A percentile compares a stretch with the other conserved stretches of the same genome.
phyloP scores from a whole-genome alignment of 441 rosid species.

The Populus tomentosa region DNA sequence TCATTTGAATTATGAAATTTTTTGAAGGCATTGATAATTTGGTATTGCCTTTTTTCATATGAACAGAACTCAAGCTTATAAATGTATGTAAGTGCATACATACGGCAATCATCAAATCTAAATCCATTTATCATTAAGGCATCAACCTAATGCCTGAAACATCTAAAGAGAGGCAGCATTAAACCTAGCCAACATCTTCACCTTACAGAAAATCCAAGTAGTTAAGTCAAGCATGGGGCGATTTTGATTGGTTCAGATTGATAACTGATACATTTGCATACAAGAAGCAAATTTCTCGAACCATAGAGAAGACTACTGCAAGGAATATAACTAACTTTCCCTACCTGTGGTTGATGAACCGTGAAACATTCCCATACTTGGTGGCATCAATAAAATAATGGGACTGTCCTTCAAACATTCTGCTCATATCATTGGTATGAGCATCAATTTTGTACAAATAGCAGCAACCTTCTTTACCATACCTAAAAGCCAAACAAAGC shows the following conservation, averaged over 20 bases:
- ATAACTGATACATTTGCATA: not conserved
- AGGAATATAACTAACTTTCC: constrained; percentile 10
- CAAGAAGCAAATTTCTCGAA: not conserved
- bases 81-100: too few relatives aligned
- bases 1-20: not conserved
- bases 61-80: not conserved
- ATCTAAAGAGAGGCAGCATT: not conserved
- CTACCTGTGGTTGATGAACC: constrained; percentile 97
- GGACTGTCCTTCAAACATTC: constrained; percentile 64
- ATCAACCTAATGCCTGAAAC: not conserved
- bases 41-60: not conserved
- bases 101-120: too few relatives aligned
- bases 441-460: constrained; percentile 62
- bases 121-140: not conserved
- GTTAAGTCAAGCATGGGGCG: not conserved
- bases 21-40: not conserved
- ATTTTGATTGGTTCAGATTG: not conserved
- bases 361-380: constrained; percentile 72
- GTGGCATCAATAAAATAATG: constrained; percentile 75
- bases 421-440: constrained; percentile 73
- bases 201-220: constrained; percentile 1
- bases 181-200: not conserved
- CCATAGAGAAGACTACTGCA: not conserved
- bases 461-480: constrained; percentile 52
- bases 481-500: constrained; percentile 41